Percentiles rank a stretch among this genome's conserved stretches.
Conservation (phyloP, 352 stramenopile species). For the Globisporangium nunn region DNA sequence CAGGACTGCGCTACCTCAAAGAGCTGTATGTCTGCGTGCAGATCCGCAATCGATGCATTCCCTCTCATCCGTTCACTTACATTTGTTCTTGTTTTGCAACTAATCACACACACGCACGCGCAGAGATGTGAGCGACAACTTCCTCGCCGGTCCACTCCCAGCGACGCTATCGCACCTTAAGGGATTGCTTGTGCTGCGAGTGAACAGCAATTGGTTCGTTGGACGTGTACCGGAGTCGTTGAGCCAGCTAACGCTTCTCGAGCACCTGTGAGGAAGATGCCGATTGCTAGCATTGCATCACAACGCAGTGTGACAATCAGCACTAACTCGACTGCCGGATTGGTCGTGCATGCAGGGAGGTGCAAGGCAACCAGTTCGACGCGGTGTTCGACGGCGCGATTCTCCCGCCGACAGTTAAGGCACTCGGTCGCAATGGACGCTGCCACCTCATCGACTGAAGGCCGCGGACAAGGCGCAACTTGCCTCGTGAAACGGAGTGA, state of each 20-base stretch:
- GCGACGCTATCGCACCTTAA: conserved; percentile 31
- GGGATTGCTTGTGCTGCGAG: conserved; percentile 33
- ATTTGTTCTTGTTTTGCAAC: too few relatives aligned
- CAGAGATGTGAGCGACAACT: conserved; percentile 70
- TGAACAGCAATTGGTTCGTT: conserved; percentile 50
- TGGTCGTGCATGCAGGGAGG: conserved; percentile 24
- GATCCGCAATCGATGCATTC: background rate
- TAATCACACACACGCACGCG: background rate
- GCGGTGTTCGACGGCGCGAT: conserved; percentile 19
- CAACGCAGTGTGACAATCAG: background rate
- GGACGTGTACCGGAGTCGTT: conserved; percentile 34
- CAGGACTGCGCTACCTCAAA: conserved; percentile 35
- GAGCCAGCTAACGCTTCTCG: conserved; percentile 29
- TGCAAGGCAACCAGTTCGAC: conserved; percentile 53
- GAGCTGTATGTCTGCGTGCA: conserved; percentile 42
- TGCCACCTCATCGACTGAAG: conserved; percentile 20
- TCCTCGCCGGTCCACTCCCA: conserved; percentile 41
- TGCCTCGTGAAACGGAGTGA: too few relatives aligned
- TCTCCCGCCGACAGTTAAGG: conserved; percentile 30
- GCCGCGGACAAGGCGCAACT: too few relatives aligned
- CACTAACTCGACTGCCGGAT: too few relatives aligned
- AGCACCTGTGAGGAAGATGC: conserved; percentile 42
- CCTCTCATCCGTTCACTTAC: background rate
- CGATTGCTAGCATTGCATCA: background rate
- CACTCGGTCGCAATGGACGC: conserved; percentile 31